Evolutionary conservation across 352 stramenopile species (phyloP).

Genomic region (Elongisporangium anandrum): DNA sequence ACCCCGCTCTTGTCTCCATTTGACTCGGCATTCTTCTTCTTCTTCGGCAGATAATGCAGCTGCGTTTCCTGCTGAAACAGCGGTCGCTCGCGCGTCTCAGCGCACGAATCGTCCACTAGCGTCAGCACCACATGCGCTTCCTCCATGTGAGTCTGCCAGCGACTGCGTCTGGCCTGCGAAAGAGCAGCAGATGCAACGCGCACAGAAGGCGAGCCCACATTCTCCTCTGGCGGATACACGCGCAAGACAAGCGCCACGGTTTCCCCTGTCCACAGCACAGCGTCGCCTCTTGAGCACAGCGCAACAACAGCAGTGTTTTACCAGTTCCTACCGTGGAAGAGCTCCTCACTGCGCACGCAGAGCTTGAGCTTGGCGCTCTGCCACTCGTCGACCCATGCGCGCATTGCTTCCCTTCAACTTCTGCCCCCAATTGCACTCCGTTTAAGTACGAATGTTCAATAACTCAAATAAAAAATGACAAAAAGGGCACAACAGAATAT

Average conservation of each 20-base stretch:
- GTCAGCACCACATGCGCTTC: slow-evolving; percentile 47
- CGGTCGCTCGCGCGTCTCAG: slow-evolving; percentile 15
- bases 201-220: slow-evolving; percentile 3
- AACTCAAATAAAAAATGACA: neutral
- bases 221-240: slow-evolving; percentile 16
- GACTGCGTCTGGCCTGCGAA: slow-evolving; percentile 2
- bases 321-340: slow-evolving; percentile 60
- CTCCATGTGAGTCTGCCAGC: slow-evolving; percentile 41
- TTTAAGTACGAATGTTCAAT: slow-evolving; percentile 1
- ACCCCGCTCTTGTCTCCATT: neutral
- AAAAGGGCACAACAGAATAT: neutral
- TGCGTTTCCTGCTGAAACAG: slow-evolving; percentile 64
- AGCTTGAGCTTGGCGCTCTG: slow-evolving; percentile 45
- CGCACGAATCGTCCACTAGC: slow-evolving; percentile 22
- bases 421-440: neutral
- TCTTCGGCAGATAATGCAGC: slow-evolving; percentile 17
- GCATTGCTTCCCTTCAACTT: slow-evolving; percentile 19
- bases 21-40: neutral
- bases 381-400: slow-evolving; percentile 67
- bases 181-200: slow-evolving; percentile 9
- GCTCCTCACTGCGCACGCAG: slow-evolving; percentile 39
- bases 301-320: neutral
- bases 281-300: neutral
- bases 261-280: slow-evolving; percentile 22
- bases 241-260: slow-evolving; percentile 31